Evolutionary conservation across 495 filamentous ascomycete genomes (phyloP), one percentile per base, ranked within the genome.

Genomic region (Saxispiralis lemnorum): DNA sequence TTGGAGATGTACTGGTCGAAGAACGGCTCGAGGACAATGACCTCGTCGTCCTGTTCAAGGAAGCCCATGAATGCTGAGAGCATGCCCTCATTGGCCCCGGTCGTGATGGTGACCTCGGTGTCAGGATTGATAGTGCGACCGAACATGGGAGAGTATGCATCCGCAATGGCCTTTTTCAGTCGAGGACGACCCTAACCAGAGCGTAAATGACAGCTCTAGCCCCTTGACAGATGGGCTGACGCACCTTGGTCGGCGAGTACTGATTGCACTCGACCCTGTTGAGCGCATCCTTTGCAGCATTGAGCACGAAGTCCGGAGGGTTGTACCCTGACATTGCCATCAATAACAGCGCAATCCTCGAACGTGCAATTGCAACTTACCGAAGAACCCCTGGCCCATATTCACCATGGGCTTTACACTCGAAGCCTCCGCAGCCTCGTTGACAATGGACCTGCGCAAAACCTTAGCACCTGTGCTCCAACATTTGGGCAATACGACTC

Each of bases 1-100:
- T 96, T 96, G 66, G 75, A 79, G 47, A 96, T 89, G 59, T 95
- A 93, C 76, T 97, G 89, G 63, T 97, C 89, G 56, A 95, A 97
- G 66, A 94, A 97, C 6, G 89, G 89, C 66, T 97, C 89, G 63
- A 97, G 93, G 41, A 97, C 73, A 34, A 97, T 93, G 39, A 95
- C 92, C 60, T 97, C 89, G 54, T 97, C 89, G 4, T 83, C 89
- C 0, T 70, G 70, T 62, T 97, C 89, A 45, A 97, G 78, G 52
- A 97, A 96, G 6, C 69, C 89, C 89, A 97, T 95, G 57, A 97
- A 95, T 1, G 89, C 89, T 53, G 79, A 83, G 32, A 97, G 71
- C 64, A 53, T 48, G 67, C 83, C 89, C 63, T 97, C 89, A 56
- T 97, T 97, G 32, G 89, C 89, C 17, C 89, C 89, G 0, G 88